These are phyloP conservation scores for Prototheca cutis DNA, from an alignment of 163 green algal species.

Conservation along the genomic window DNA sequence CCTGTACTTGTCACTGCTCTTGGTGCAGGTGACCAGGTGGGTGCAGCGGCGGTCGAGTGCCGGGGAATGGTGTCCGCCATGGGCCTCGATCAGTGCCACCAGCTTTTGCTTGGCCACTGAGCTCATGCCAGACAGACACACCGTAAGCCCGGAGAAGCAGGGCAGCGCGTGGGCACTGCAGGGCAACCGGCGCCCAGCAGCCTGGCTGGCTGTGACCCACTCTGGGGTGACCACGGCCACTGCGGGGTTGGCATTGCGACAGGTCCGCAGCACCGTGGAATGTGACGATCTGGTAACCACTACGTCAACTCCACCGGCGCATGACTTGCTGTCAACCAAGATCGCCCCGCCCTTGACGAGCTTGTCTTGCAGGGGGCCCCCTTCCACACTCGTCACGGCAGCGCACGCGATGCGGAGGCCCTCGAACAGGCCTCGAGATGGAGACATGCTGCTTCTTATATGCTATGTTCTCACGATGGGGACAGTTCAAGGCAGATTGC, in stretches of 20 bases:
- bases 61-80: constrained; percentile 12
- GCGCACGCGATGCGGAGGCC: not conserved
- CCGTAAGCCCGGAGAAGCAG: constrained; percentile 10
- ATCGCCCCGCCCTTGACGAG: not conserved
- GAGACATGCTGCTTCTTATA: too few relatives aligned
- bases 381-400: not conserved
- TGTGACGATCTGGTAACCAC: not conserved
- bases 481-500: too few relatives aligned
- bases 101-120: constrained; percentile 8
- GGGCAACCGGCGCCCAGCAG: not conserved
- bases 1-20: constrained; percentile 23
- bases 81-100: not conserved
- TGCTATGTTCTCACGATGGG: too few relatives aligned
- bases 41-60: constrained; percentile 20
- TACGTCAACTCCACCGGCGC: not conserved
- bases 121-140: constrained; percentile 25
- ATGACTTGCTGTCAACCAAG: not conserved
- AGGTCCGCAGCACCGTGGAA: not conserved
- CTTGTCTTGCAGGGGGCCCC: not conserved
- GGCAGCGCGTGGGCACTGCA: not conserved
- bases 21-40: constrained; percentile 22
- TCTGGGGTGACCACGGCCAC: not conserved
- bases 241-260: not conserved
- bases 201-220: not conserved
- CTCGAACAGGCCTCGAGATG: not conserved